A percentile compares a stretch with the other conserved stretches of the same genome.
phyloP scores from a whole-genome alignment of 2,329 filamentous ascomycete species.

The Aspergillus sp. region DNA sequence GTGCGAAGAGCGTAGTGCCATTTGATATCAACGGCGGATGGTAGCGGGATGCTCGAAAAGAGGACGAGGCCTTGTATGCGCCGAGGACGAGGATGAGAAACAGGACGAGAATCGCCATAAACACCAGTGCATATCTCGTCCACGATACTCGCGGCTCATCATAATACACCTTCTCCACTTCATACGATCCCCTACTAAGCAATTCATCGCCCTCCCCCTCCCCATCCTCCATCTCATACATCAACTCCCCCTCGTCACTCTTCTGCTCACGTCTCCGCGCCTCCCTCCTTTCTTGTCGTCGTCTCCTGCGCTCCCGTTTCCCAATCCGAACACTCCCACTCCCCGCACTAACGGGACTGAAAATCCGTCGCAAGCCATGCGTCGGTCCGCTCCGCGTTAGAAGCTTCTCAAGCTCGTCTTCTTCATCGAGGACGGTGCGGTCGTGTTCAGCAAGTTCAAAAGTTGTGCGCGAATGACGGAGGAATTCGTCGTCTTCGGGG shows the following conservation, averaged over 20 bases:
- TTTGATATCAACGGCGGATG: slow-evolving; percentile 51
- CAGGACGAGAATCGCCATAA: slow-evolving; percentile 43
- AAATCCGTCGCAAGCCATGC: slow-evolving; percentile 33
- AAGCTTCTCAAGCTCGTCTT: slow-evolving; percentile 55
- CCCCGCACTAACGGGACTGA: slow-evolving; percentile 31
- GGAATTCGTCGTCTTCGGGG: slow-evolving; percentile 66
- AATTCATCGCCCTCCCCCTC: slow-evolving; percentile 65
- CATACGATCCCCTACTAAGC: slow-evolving; percentile 2
- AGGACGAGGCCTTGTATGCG: slow-evolving; percentile 50
- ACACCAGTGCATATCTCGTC: slow-evolving; percentile 33
- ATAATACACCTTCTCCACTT: slow-evolving; percentile 11
- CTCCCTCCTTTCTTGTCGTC: slow-evolving; percentile 44
- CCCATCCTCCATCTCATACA: slow-evolving; percentile 90
- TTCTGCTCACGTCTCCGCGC: slow-evolving; percentile 47
- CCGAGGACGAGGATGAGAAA: slow-evolving; percentile 51
- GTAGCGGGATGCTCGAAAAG: slow-evolving; percentile 22
- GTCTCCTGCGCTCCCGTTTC: slow-evolving; percentile 35
- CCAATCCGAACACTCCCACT: slow-evolving; percentile 45
- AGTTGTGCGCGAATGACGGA: slow-evolving; percentile 60
- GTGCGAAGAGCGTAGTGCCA: slow-evolving; percentile 79
- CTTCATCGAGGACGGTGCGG: slow-evolving; percentile 63
- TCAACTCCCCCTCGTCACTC: slow-evolving; percentile 65
- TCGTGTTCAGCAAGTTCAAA: slow-evolving; percentile 64
- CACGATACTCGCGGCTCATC: slow-evolving; percentile 19
- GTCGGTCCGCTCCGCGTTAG: slow-evolving; percentile 35